Conservation (phyloP, 140 eudicot genomes). For the Anethum foeniculum region DNA sequence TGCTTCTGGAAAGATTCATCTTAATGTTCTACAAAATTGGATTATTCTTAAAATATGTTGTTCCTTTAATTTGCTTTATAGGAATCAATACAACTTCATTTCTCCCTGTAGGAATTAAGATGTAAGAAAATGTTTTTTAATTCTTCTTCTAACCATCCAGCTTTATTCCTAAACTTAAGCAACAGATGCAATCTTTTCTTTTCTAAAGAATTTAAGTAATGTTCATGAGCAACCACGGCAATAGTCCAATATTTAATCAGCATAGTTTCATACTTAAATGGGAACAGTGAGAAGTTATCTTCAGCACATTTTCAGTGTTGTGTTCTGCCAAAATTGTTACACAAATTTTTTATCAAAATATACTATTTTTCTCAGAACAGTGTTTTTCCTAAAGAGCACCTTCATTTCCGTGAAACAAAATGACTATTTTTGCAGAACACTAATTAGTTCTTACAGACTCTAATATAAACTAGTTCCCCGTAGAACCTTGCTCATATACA, state of each 20-base stretch:
- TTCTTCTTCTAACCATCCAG: background rate
- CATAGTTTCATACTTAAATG: background rate
- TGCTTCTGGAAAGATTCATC: background rate
- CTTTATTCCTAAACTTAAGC: background rate
- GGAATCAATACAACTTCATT: background rate
- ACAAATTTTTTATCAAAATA: background rate
- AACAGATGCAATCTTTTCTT: background rate
- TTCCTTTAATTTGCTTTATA: background rate
- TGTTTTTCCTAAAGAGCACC: background rate
- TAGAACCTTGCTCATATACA: background rate
- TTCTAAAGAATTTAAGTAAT: background rate
- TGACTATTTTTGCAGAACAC: background rate
- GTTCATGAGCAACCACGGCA: background rate
- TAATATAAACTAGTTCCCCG: background rate
- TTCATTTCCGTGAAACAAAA: background rate
- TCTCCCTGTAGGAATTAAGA: background rate
- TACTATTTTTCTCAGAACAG: background rate
- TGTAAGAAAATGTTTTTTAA: background rate
- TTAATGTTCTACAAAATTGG: background rate
- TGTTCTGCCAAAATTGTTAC: background rate
- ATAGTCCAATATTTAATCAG: background rate
- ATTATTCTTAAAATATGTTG: background rate
- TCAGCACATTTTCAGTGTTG: background rate
- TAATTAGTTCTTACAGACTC: background rate
- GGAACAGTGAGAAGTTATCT: background rate